A percentile compares a stretch with the other conserved stretches of the same genome.
These are phyloP conservation scores for Venturia oleaginea DNA, from an alignment of 2,329 filamentous ascomycete species.

Conservation along the genomic window DNA sequence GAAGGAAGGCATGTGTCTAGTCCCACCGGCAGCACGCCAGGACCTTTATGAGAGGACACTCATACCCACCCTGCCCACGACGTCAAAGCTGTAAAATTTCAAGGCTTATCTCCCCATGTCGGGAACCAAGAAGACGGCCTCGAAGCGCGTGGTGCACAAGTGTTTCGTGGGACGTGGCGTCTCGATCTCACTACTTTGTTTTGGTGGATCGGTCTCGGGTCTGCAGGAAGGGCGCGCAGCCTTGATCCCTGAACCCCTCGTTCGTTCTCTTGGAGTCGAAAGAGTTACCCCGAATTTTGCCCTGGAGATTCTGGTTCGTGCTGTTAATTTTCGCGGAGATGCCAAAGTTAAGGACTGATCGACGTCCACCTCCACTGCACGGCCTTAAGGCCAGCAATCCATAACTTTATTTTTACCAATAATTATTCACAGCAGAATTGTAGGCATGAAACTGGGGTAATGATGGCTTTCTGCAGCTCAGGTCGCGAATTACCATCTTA, in stretches of 20 bases:
- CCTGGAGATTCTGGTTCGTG: neutral
- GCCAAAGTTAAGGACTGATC: neutral
- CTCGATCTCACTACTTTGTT: slow-evolving; percentile 13
- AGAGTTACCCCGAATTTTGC: no score
- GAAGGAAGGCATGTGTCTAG: neutral
- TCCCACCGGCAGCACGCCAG: neutral
- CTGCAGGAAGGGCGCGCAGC: neutral
- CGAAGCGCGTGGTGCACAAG: slow-evolving; percentile 12
- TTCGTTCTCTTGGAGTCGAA: no score
- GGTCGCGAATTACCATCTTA: neutral
- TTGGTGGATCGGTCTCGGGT: slow-evolving; percentile 8
- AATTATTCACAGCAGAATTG: neutral
- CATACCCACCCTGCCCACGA: neutral
- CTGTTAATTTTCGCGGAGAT: neutral
- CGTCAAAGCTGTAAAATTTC: slow-evolving; percentile 9
- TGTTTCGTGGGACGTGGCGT: slow-evolving; percentile 14
- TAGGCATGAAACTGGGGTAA: neutral
- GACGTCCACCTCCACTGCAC: neutral
- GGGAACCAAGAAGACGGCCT: slow-evolving; percentile 2
- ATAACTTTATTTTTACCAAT: no score
- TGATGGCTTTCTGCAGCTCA: slow-evolving; percentile 2
- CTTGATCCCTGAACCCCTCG: neutral
- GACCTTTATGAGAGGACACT: neutral
- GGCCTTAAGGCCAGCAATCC: neutral
- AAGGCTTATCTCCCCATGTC: slow-evolving; percentile 11